A percentile compares a stretch with the other conserved stretches of the same genome.
Conservation (phyloP, 306 rosid genomes). For the Pyrus pyrifolia region DNA sequence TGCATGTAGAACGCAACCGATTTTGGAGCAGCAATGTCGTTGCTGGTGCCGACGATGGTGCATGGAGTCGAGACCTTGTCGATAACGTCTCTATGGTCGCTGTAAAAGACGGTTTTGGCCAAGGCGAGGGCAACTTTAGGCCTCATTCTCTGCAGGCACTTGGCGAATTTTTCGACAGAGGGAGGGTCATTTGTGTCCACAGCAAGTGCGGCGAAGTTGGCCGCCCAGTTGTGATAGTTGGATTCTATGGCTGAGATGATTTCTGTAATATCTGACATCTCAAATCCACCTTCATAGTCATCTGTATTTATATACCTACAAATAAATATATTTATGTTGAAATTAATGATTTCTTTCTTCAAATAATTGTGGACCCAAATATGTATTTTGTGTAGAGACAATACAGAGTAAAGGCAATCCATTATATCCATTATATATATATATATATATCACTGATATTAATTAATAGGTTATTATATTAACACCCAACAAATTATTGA, state of each 20-base stretch:
- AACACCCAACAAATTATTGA: too few relatives aligned
- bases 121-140: slow-evolving; percentile 41
- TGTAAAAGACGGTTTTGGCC: slow-evolving; percentile 59
- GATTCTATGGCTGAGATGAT: slow-evolving; percentile 45
- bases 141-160: slow-evolving; percentile 50
- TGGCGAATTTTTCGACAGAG: slow-evolving; percentile 42
- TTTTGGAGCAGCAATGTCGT: slow-evolving; percentile 52
- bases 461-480: too few relatives aligned
- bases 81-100: slow-evolving; percentile 58
- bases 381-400: not conserved
- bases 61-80: slow-evolving; percentile 66
- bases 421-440: not conserved
- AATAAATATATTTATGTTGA: not conserved
- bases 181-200: slow-evolving; percentile 49
- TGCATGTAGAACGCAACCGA: slow-evolving; percentile 59
- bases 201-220: slow-evolving; percentile 31
- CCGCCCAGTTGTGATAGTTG: slow-evolving; percentile 54
- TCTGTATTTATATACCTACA: slow-evolving; percentile 57
- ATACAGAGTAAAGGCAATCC: not conserved
- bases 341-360: not conserved
- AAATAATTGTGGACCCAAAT: slow-evolving; percentile 23
- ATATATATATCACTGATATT: too few relatives aligned
- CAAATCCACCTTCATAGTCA: slow-evolving; percentile 76
- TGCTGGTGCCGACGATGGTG: slow-evolving; percentile 56
- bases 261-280: slow-evolving; percentile 42